A percentile compares a stretch with the other conserved stretches of the same genome.
phyloP scores from a whole-genome alignment of 306 rosid genomes.

The Prunus salicina region DNA sequence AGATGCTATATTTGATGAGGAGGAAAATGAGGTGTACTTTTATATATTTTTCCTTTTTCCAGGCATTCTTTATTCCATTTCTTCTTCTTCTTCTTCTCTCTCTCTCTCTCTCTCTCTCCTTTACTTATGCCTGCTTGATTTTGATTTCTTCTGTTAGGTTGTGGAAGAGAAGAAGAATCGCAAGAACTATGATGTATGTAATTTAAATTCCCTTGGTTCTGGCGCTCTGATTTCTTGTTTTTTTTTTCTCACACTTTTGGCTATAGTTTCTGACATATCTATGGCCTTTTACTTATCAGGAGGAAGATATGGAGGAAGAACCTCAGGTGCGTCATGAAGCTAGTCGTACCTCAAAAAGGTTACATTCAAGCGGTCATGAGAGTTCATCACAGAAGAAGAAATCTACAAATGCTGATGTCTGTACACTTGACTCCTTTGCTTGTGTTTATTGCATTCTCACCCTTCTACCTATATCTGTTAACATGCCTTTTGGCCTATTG shows the following conservation, averaged over 20 bases:
- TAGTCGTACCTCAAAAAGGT: conserved; percentile 55
- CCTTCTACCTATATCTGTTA: conserved; percentile 23
- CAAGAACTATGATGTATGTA: conserved; percentile 30
- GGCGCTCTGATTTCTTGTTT: neutral
- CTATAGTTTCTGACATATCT: conserved; percentile 21
- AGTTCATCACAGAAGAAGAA: conserved; percentile 27
- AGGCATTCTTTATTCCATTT: conserved; percentile 12
- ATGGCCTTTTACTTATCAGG: conserved; percentile 35
- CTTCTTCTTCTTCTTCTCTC: neutral
- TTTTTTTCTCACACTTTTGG: conserved; percentile 12
- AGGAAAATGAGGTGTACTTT: conserved; percentile 53
- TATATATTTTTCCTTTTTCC: neutral
- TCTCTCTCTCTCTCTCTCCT: neutral
- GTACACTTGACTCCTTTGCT: conserved; percentile 17
- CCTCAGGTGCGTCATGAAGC: conserved; percentile 40
- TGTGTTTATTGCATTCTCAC: conserved; percentile 9
- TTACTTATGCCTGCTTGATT: conserved; percentile 10
- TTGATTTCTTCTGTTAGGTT: conserved; percentile 38
- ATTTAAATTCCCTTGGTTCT: conserved; percentile 10
- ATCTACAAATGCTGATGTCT: conserved; percentile 30
- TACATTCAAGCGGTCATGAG: conserved; percentile 36
- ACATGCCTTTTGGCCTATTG: conserved; percentile 24
- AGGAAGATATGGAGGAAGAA: conserved; percentile 39
- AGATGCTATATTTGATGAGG: conserved; percentile 84
- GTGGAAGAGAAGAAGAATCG: conserved; percentile 28